phyloP scores from a whole-genome alignment of 305 asterid genomes.

The Euphrasia arctica region DNA sequence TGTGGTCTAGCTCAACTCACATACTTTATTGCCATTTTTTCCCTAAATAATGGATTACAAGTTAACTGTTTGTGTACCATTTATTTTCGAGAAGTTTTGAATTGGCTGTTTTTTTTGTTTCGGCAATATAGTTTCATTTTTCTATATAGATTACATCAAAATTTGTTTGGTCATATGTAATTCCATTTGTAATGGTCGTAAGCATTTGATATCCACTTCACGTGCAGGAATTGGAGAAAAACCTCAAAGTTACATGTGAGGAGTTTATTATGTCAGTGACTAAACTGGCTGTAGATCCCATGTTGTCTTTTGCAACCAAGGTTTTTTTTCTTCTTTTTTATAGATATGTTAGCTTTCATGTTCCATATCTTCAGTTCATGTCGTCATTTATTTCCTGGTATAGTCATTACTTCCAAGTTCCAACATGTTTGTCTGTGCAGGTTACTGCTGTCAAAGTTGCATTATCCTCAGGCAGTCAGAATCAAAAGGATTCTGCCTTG shows the following conservation, averaged over 20 bases:
- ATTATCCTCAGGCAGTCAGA: conserved; percentile 60
- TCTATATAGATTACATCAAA: neutral
- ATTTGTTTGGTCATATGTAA: neutral
- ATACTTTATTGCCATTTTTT: conserved; percentile 3
- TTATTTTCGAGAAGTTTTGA: neutral
- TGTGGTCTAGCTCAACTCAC: neutral
- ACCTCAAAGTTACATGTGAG: conserved; percentile 93
- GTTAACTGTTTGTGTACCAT: neutral
- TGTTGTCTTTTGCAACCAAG: conserved; percentile 97
- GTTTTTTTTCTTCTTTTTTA: conserved; percentile 36
- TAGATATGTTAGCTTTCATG: conserved; percentile 6
- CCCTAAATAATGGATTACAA: neutral
- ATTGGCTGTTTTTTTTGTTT: neutral
- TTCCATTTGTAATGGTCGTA: conserved; percentile 1
- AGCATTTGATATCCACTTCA: conserved; percentile 28
- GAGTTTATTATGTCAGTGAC: conserved; percentile 98
- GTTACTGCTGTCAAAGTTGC: conserved; percentile 96
- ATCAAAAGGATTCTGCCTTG: conserved; percentile 62
- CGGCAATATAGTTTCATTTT: too few species aligned
- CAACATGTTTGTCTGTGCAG: conserved; percentile 36
- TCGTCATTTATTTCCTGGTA: conserved; percentile 5
- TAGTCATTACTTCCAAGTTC: conserved; percentile 19
- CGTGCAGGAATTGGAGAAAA: conserved; percentile 94
- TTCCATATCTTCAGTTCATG: conserved; percentile 16
- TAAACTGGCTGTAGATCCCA: conserved; percentile 92